Evolutionary conservation across 2,329 filamentous ascomycete species (phyloP).

Genomic region (Chaetomium sp.): DNA sequence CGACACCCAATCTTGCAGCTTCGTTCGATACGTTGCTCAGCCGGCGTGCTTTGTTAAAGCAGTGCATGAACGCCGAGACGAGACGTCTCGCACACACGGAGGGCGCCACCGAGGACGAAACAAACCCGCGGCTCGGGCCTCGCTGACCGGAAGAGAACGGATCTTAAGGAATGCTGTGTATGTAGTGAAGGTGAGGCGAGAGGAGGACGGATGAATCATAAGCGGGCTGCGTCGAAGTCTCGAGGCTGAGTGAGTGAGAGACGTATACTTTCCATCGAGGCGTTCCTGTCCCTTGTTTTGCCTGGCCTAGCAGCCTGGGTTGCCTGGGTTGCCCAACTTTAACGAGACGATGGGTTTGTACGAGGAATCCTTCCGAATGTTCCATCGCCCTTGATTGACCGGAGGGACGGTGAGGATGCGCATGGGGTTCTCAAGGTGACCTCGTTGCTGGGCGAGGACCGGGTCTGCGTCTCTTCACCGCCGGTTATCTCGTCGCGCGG

Average conservation of each 20-base stretch:
- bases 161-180: no score
- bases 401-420: background rate
- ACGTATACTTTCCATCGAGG: no score
- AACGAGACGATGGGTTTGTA: background rate
- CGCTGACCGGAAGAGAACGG: background rate
- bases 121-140: conserved; percentile 8
- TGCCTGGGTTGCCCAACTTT: no score
- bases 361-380: background rate
- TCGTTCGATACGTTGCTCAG: background rate
- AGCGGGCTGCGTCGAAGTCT: no score
- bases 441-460: conserved; percentile 11
- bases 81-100: background rate
- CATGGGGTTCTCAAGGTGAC: background rate
- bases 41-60: background rate
- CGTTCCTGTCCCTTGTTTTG: no score
- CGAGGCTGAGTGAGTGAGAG: no score
- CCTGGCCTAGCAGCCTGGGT: no score
- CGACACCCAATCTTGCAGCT: conserved; percentile 11
- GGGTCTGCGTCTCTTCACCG: conserved; percentile 11
- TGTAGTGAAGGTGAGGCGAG: no score
- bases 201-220: no score
- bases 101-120: background rate
- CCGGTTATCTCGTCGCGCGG: conserved; percentile 10
- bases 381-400: background rate
- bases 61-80: background rate